phyloP scores from a whole-genome alignment of 148 eudicot genomes.

The Dianthus caryophyllus region DNA sequence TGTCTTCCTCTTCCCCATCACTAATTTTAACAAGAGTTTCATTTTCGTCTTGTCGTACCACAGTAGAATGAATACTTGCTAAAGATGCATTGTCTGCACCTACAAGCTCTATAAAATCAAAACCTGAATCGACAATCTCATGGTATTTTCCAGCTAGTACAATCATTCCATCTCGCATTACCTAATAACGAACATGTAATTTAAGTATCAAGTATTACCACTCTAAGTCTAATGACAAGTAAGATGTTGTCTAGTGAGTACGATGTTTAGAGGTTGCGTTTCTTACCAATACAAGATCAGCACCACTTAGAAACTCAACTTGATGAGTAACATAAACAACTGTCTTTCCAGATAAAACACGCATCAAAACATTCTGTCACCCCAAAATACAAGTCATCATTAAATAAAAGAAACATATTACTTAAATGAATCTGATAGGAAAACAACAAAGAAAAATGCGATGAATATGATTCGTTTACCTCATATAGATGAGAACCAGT shows the following conservation, averaged over 20 bases:
- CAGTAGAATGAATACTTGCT: not conserved
- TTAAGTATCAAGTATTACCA: no score
- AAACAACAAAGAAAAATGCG: no score
- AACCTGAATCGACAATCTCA: not conserved
- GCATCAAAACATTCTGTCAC: conserved; percentile 7
- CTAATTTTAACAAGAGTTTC: not conserved
- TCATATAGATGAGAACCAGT: conserved; percentile 38
- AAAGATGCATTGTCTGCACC: conserved; percentile 6
- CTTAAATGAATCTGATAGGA: no score
- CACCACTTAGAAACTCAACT: conserved; percentile 13
- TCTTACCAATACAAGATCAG: conserved; percentile 12
- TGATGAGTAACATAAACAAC: no score
- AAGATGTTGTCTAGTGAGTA: no score
- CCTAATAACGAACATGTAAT: not conserved
- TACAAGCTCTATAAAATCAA: conserved; percentile 26
- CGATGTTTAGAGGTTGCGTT: not conserved
- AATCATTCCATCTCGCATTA: conserved; percentile 12
- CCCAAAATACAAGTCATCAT: not conserved
- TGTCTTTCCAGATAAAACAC: no score
- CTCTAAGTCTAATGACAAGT: not conserved
- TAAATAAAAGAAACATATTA: not conserved
- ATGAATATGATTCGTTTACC: not conserved
- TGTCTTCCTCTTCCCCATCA: no score
- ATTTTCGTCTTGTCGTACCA: not conserved
- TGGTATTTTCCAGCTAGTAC: not conserved